These are phyloP conservation scores for Alloascoidea hylecoeti DNA, from an alignment of 805 yeast genomes.

Conservation along the genomic window DNA sequence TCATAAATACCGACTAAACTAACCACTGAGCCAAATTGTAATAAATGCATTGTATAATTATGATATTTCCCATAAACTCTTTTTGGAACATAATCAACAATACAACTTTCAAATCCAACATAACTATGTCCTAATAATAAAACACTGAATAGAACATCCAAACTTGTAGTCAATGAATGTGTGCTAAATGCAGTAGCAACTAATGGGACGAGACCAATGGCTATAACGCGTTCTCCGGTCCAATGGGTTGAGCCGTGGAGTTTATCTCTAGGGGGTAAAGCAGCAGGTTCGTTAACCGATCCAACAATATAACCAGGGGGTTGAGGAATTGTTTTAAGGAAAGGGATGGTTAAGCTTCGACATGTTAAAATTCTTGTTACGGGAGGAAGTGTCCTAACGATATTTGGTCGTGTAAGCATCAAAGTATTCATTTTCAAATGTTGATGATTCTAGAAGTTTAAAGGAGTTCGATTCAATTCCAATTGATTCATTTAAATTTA, in stretches of 20 bases:
- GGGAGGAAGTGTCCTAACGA: no score
- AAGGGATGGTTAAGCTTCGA: conserved; percentile 19
- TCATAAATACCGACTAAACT: conserved; percentile 72
- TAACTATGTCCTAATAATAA: conserved; percentile 64
- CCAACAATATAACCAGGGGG: conserved; percentile 88
- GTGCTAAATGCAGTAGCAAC: conserved; percentile 61
- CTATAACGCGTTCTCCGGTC: conserved; percentile 70
- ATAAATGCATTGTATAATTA: conserved; percentile 48
- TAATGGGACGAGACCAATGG: conserved; percentile 66
- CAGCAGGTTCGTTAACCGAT: conserved; percentile 83
- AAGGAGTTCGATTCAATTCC: no score
- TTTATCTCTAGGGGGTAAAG: conserved; percentile 45
- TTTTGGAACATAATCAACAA: conserved; percentile 81
- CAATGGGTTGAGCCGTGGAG: conserved; percentile 85
- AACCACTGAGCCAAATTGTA: conserved; percentile 58
- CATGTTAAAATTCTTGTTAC: no score
- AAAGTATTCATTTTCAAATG: no score
- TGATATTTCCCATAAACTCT: conserved; percentile 76
- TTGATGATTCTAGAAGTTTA: no score
- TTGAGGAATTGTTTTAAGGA: conserved; percentile 52
- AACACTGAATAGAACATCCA: conserved; percentile 60
- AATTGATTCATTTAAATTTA: no score
- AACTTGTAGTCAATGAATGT: conserved; percentile 54
- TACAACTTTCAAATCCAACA: conserved; percentile 83
- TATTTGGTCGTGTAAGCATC: no score